Base-by-base conservation (phyloP, 148 eudicot species). In the Pharnaceum exiguum region DNA sequence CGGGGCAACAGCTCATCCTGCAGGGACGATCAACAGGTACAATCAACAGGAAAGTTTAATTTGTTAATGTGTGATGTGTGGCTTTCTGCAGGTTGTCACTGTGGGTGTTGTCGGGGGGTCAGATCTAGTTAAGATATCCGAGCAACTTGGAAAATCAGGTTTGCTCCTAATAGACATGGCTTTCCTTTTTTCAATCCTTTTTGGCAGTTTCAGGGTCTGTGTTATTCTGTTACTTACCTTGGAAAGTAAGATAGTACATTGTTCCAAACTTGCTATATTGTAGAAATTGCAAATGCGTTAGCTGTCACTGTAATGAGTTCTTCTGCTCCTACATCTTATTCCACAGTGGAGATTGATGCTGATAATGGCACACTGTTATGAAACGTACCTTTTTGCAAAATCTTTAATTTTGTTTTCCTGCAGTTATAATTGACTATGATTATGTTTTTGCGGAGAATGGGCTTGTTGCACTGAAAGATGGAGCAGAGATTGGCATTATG, bases 41-140 rank as follows among this genome's bases (percentile, higher is more conserved):
- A 12, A 6, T 6, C 18, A 10, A 9, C 21, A 4, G 6, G 19
- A 17, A 39, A 29, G 45, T 0, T 39, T 63, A 9, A 25, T 18
- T 16, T 54, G 38, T 24, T 46, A 19, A n/a, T n/a, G n/a, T n/a
- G n/a, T 51, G 16, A 55, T 36, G 42, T 18, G 23, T 62, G 68
- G 9, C 55, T 74, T 28, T 42, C 13, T 59, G 46, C 77, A 93
- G 96, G 96, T 88, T 66, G 83, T 86, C 11, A 75, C 90, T 36
- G 74, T 93, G 65, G 99, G 99, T 59, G 82, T 93, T 49, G 99
- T 88, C 77, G 99, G 99, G 53, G 99, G 99, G 64, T 93, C 99
- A 16, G 96, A 93, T 73, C 78, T 88, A 19, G 77, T 78, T 65
- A 93, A 93, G 86, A 93, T 89, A 70, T 81, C 99, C 21, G 99